Evolutionary conservation across 2,329 filamentous ascomycete species (phyloP), one percentile per base, ranked within the genome.

Genomic region (Thelonectria blattea): DNA sequence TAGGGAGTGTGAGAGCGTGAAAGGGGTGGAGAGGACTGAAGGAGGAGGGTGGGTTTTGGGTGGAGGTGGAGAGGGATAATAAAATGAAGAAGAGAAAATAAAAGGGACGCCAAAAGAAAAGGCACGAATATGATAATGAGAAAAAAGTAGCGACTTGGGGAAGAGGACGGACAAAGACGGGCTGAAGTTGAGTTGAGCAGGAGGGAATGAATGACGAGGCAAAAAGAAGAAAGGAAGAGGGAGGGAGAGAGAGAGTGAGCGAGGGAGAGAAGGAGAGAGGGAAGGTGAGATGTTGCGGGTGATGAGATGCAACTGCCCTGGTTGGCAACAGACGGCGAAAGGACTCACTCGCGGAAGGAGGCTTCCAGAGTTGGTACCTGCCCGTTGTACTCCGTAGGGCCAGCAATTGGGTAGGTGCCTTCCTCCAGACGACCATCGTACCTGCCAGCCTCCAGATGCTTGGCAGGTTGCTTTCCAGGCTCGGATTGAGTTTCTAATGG

Each of bases 1-100:
- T 68, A 68, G 68, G 71, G 70, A 75, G 71, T 72, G 71, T 65
- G 59, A 39, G 53, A 56, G 53, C 20, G 27, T 27, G 71, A 67
- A 37, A 37, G 34, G 56, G 47, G 64, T 51, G 58, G 68, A 56
- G 53, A 50, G 53, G 53, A 50, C 37, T 49, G 34, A 37, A 65
- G 64, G 65, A 69, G 65, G 65, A 68, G 62, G 61, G 65, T 65
- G 58, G 60, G 62, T 67, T 46, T 58, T 64, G 64, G 62, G 65
- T 67, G 67, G 63, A 68, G 62, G 61, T 59, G 58, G 55, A 61
- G 61, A 65, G 66, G 66, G 60, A 69, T 65, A 65, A 71, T 65
- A 61, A 70, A 67, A 67, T 61, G 51, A 65, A 43, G 41, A 43
- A 43, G 41, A 43, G 41, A 45, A 60, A 53, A 52, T 60, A 43